A percentile compares a stretch with the other conserved stretches of the same genome.
These are phyloP conservation scores for Fragilaria crotonensis DNA, from an alignment of 108 stramenopile genomes.

Conservation along the genomic window DNA sequence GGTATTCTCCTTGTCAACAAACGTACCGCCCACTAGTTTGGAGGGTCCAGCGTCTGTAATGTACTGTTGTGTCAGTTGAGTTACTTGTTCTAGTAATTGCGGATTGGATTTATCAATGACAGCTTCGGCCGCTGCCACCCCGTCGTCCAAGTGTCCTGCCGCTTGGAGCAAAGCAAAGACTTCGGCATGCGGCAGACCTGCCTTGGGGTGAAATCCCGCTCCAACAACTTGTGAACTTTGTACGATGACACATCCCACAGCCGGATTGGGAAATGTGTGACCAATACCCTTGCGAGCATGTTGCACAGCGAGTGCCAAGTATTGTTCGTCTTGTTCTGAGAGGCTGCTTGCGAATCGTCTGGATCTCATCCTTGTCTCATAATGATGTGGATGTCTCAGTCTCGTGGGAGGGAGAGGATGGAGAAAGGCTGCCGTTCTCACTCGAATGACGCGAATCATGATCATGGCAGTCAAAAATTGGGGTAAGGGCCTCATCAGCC, in stretches of 20 bases:
- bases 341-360: too few species aligned
- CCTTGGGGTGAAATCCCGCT: conserved; percentile 76
- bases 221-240: conserved; percentile 52
- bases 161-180: conserved; percentile 81
- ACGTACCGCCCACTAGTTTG: conserved; percentile 35
- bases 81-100: conserved; percentile 5
- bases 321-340: conserved; percentile 9
- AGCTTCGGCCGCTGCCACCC: conserved; percentile 46
- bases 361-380: too few species aligned
- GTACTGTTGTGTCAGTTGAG: conserved; percentile 35
- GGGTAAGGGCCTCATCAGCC: too few species aligned
- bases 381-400: too few species aligned
- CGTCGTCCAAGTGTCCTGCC: conserved; percentile 49
- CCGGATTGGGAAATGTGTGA: conserved; percentile 83
- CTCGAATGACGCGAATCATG: too few species aligned
- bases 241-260: conserved; percentile 84
- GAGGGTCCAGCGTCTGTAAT: conserved; percentile 34
- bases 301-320: conserved; percentile 40
- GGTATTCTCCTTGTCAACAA: conserved; percentile 17
- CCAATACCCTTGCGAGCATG: conserved; percentile 50
- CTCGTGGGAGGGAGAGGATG: too few species aligned
- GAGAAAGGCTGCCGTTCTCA: too few species aligned
- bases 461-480: too few species aligned
- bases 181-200: conserved; percentile 87
- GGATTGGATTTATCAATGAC: conserved; percentile 18